Evolutionary conservation across 1,284 basidiomycete genomes (phyloP), one percentile per base, ranked within the genome.

Genomic region (Coriolopsis trogii): DNA sequence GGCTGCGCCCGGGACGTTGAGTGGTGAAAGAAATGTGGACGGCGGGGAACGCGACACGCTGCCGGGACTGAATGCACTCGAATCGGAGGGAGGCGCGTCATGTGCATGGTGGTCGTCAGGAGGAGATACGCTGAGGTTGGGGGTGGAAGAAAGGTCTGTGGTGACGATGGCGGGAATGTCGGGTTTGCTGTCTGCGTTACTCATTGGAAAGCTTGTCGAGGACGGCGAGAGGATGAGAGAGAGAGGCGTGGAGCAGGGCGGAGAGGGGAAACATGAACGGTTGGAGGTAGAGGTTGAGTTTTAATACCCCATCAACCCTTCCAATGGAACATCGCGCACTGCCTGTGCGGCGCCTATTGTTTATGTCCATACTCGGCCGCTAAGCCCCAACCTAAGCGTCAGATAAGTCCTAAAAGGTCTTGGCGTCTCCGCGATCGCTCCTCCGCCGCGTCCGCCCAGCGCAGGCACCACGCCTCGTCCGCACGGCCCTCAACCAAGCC

Each of bases 91-190:
- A 12, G 49, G 34, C 16, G 41, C 29, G 30, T 30, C 25, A 23
- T 46, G 40, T 16, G 48, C 47, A 34, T 39, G 8, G 41, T 52
- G 33, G 47, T 52, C 51, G 46, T 53, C 44, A 51, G 49, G 51
- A 46, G 47, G 41, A 12, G 47, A 24, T 21, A 44, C 43, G 33
- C 42, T 41, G 20, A 61, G 30, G 41, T 54, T 39, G 15, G 51
- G 50, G n/a, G 58, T 56, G 36, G 63, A 62, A 34, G 59, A 61
- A 36, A 62, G 60, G 57, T 64, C 63, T 6, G 59, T 62, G 28
- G 63, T 63, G 51, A 64, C 58, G 41, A 64, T 64, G 51, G 49
- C 49, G n/a, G 61, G 63, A 18, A 64, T 63, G 36, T 60, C 56
- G 16, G 57, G 53, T 16, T 36, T 56, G 30, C 46, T 54, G 50